Evolutionary conservation across 2,329 filamentous ascomycete genomes (phyloP).

Genomic region (Sarocladium oryzae): DNA sequence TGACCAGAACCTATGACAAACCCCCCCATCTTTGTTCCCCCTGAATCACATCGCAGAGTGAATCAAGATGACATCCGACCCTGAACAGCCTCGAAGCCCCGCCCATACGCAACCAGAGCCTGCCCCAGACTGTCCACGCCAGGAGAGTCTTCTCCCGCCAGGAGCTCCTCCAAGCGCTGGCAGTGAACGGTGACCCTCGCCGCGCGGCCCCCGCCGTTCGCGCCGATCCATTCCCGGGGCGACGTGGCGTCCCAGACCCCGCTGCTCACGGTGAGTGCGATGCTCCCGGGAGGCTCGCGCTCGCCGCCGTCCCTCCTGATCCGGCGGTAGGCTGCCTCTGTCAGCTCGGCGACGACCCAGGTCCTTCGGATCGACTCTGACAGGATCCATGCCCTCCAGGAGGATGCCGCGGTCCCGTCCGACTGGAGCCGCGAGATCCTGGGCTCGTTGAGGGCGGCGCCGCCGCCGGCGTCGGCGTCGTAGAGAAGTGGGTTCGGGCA

Average conservation of each 20-base stretch:
- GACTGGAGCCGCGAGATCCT: too few species aligned
- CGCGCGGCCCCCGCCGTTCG: not conserved
- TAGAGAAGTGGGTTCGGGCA: not conserved
- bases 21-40: too few species aligned
- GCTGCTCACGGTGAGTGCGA: constrained; percentile 15
- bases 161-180: constrained; percentile 1
- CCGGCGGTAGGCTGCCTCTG: constrained; percentile 11
- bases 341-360: constrained; percentile 15
- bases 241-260: constrained; percentile 17
- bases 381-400: constrained; percentile 18
- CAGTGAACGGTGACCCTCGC: not conserved
- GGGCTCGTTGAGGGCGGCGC: not conserved
- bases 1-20: too few species aligned
- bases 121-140: constrained; percentile 9
- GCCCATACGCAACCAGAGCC: constrained; percentile 7
- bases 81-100: constrained; percentile 3
- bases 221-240: constrained; percentile 11
- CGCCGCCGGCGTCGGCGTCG: not conserved
- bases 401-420: constrained; percentile 7
- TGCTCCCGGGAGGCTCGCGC: constrained; percentile 15
- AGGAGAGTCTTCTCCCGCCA: not conserved
- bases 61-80: constrained; percentile 6
- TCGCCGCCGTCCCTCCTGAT: constrained; percentile 13
- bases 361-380: constrained; percentile 19
- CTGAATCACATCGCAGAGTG: too few species aligned